Evolutionary conservation across 208 protist species (phyloP).

Genomic region (Acanthamoeba castellanii): DNA sequence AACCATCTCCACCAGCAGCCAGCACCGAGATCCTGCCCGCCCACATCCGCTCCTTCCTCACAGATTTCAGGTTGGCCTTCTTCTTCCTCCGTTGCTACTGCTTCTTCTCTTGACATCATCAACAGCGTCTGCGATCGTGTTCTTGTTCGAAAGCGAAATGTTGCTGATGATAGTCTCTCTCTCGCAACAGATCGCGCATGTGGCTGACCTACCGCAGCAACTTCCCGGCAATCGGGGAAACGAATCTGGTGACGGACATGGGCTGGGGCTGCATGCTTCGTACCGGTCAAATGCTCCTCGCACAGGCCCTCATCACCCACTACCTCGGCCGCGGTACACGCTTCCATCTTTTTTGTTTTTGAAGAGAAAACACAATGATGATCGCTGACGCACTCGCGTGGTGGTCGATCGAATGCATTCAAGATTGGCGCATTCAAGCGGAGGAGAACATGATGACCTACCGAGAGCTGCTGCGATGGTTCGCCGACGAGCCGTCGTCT

Average conservation of each 20-base stretch:
- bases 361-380: background rate
- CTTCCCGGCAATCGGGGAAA: slow-evolving; percentile 64
- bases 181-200: background rate
- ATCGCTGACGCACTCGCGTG: background rate
- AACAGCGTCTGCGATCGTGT: background rate
- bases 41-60: slow-evolving; percentile 15
- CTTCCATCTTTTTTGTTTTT: background rate
- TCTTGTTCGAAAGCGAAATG: background rate
- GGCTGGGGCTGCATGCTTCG: slow-evolving; percentile 94
- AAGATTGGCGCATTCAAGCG: background rate
- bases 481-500: slow-evolving; percentile 71
- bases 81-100: background rate
- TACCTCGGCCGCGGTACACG: slow-evolving; percentile 71
- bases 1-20: background rate
- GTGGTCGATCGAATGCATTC: background rate
- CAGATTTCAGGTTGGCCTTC: background rate
- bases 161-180: background rate
- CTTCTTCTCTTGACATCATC: background rate
- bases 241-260: slow-evolving; percentile 83
- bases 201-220: slow-evolving; percentile 73
- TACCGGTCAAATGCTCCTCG: slow-evolving; percentile 93
- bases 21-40: background rate
- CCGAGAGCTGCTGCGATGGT: slow-evolving; percentile 76
- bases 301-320: slow-evolving; percentile 84
- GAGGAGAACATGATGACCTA: slow-evolving; percentile 43